Evolutionary conservation across 148 eudicot genomes (phyloP).

Genomic region (Silene conica): DNA sequence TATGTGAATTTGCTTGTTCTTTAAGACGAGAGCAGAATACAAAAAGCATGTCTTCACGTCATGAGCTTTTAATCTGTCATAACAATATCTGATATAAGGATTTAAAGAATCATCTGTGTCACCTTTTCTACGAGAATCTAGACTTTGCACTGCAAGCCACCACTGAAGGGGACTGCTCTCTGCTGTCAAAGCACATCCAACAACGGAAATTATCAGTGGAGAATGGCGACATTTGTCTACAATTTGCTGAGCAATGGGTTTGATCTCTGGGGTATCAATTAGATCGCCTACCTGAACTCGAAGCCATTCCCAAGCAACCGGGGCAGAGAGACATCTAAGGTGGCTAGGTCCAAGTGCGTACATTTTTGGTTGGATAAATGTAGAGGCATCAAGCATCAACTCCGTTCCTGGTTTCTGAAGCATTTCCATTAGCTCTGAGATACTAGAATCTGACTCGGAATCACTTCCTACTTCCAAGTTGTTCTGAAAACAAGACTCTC

Average conservation of each 20-base stretch:
- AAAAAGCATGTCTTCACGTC: conserved; percentile 28
- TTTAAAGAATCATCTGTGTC: neutral
- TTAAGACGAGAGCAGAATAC: conserved; percentile 22
- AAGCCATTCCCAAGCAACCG: conserved; percentile 23
- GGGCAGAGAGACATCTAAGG: conserved; percentile 5
- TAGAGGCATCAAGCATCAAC: neutral
- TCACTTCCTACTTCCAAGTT: conserved; percentile 13
- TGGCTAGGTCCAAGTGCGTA: neutral
- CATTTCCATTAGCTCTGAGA: neutral
- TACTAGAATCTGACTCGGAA: conserved; percentile 1
- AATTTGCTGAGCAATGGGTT: conserved; percentile 23
- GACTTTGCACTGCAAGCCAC: conserved; percentile 15
- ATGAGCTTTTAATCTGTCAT: conserved; percentile 16
- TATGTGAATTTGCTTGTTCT: conserved; percentile 12
- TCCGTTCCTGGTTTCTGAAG: conserved; percentile 14
- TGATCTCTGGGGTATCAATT: conserved; percentile 21
- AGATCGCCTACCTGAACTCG: conserved; percentile 1
- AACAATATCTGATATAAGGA: conserved; percentile 21
- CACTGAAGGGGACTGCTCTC: conserved; percentile 9
- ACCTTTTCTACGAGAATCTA: neutral
- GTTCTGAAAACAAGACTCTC: neutral
- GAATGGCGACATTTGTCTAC: conserved; percentile 13
- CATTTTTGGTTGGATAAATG: conserved; percentile 10
- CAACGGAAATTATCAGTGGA: conserved; percentile 19
- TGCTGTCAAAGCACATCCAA: conserved; percentile 23